Evolutionary conservation across 768 basidiomycete species (phyloP).

Genomic region (Rhodosporidiobolus odoratus): DNA sequence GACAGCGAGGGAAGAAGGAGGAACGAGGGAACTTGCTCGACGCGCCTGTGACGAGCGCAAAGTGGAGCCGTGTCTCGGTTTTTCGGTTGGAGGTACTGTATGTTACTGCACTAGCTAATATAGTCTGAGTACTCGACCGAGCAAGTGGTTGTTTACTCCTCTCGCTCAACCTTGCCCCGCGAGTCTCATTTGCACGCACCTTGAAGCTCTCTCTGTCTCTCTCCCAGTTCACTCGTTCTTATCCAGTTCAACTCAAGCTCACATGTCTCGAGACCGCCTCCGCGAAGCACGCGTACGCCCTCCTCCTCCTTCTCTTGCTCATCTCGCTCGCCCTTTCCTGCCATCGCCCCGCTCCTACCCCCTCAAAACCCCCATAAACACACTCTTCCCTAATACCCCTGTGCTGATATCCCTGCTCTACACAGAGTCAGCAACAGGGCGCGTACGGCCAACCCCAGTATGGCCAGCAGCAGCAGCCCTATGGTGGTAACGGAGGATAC

Average conservation of each 20-base stretch:
- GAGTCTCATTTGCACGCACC: background rate
- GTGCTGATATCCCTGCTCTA: background rate
- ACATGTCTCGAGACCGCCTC: slow-evolving; percentile 34
- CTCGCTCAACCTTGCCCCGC: background rate
- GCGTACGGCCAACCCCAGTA: slow-evolving; percentile 21
- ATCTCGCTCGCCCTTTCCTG: background rate
- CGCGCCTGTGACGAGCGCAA: background rate
- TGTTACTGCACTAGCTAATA: background rate
- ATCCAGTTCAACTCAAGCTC: background rate
- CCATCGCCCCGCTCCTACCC: background rate
- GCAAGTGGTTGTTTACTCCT: background rate
- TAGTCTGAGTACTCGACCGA: background rate
- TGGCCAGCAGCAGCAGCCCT: slow-evolving; percentile 4
- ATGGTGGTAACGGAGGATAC: background rate
- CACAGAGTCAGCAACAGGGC: slow-evolving; percentile 15
- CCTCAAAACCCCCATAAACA: background rate
- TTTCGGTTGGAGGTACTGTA: too few species aligned
- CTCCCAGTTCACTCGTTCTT: background rate
- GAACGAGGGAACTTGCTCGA: background rate
- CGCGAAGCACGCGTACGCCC: slow-evolving; percentile 31
- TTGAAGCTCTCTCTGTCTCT: too few species aligned
- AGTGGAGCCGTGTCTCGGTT: too few species aligned
- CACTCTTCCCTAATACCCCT: too few species aligned
- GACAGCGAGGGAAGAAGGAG: background rate
- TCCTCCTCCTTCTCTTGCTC: background rate